Evolutionary conservation across 257 asterid species (phyloP).

Genomic region (Nicotiana tomentosiformis): DNA sequence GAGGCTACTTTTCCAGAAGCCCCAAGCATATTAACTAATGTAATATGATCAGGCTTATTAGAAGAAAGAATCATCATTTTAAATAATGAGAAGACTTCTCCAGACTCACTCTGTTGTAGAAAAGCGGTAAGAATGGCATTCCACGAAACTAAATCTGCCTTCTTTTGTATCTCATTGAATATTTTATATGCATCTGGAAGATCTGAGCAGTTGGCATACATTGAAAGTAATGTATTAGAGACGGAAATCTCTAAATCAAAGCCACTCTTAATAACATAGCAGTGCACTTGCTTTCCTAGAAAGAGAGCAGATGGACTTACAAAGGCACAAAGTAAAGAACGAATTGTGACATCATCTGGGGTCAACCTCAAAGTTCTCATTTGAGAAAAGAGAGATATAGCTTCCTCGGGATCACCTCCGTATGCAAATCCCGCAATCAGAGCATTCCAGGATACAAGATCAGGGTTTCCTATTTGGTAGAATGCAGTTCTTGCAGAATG

Average conservation of each 20-base stretch:
- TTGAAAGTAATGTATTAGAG: conserved; percentile 55
- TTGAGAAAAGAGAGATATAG: conserved; percentile 40
- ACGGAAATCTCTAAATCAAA: conserved; percentile 43
- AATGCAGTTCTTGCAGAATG: conserved; percentile 52
- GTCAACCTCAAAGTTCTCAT: conserved; percentile 46
- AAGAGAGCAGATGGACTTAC: conserved; percentile 25
- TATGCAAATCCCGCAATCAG: conserved; percentile 53
- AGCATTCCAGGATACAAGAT: conserved; percentile 72
- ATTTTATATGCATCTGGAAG: conserved; percentile 35
- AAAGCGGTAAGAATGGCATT: conserved; percentile 53
- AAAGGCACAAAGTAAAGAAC: conserved; percentile 63
- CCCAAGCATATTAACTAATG: conserved; percentile 43
- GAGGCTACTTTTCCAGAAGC: conserved; percentile 54
- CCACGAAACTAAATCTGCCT: conserved; percentile 76
- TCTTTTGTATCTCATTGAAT: conserved; percentile 34
- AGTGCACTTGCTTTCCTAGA: conserved; percentile 65
- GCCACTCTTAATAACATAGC: conserved; percentile 45
- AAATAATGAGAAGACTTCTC: conserved; percentile 46
- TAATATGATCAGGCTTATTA: conserved; percentile 45
- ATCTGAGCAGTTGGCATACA: conserved; percentile 62
- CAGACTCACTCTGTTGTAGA: conserved; percentile 37
- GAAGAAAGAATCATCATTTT: conserved; percentile 41
- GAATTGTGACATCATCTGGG: conserved; percentile 60
- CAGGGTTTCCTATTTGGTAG: conserved; percentile 46
- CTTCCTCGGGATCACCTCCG: conserved; percentile 47